phyloP scores from a whole-genome alignment of 1,139 yeast species.

The Debaryomyces psychrophilus region DNA sequence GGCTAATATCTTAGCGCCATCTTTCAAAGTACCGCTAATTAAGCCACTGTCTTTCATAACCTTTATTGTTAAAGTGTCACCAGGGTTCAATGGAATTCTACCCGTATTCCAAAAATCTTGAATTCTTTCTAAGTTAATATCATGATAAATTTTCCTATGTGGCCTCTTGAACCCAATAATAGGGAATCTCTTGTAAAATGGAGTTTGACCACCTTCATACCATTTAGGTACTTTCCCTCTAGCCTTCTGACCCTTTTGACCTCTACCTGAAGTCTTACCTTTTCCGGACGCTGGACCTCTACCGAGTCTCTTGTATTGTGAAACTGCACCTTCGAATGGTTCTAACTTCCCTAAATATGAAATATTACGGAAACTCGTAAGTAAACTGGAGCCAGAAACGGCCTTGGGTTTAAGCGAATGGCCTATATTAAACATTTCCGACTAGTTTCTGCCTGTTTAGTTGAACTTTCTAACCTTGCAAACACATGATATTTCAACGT shows the following conservation, averaged over 20 bases:
- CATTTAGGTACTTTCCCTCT: constrained; percentile 87
- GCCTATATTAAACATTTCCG: constrained; percentile 12
- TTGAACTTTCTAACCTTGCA: neutral
- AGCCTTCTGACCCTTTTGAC: constrained; percentile 99
- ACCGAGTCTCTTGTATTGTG: constrained; percentile 72
- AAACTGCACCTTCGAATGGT: constrained; percentile 47
- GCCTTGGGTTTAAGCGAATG: constrained; percentile 5
- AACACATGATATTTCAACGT: neutral
- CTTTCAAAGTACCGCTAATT: constrained; percentile 68
- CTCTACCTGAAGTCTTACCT: constrained; percentile 96
- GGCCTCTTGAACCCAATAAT: constrained; percentile 82
- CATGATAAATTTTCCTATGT: constrained; percentile 51
- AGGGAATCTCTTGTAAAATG: constrained; percentile 85
- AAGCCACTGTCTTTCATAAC: constrained; percentile 74
- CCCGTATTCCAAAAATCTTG: constrained; percentile 67
- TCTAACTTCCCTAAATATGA: constrained; percentile 41
- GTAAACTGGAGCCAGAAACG: constrained; percentile 10
- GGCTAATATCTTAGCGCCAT: constrained; percentile 84
- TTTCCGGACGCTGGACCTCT: constrained; percentile 95
- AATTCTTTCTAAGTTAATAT: constrained; percentile 60
- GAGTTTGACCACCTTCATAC: constrained; percentile 99
- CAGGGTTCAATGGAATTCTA: constrained; percentile 64
- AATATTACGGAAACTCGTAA: constrained; percentile 19
- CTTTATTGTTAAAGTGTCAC: constrained; percentile 62
- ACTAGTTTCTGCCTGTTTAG: neutral